These are phyloP conservation scores for Blastobotrys attinorum DNA, from an alignment of 805 yeast species.

Conservation along the genomic window DNA sequence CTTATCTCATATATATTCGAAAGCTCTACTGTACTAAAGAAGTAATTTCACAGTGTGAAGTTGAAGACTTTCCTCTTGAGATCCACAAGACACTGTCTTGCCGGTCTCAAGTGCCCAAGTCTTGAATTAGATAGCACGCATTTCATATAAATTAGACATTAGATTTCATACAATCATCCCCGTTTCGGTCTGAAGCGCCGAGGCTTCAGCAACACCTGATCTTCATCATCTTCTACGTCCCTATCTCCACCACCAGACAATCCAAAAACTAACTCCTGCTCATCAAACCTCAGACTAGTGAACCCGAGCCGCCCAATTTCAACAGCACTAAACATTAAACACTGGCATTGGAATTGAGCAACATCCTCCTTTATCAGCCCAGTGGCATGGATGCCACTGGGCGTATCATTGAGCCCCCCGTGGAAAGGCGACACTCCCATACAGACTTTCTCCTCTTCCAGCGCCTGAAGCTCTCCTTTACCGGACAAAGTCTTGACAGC, in stretches of 20 bases:
- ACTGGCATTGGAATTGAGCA: slow-evolving; percentile 8
- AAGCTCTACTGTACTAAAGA: too few species aligned
- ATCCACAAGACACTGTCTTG: too few species aligned
- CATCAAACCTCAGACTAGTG: slow-evolving; percentile 7
- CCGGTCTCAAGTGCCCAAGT: too few species aligned
- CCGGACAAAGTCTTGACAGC: slow-evolving; percentile 9
- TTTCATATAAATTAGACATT: too few species aligned
- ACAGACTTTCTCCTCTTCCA: slow-evolving; percentile 14
- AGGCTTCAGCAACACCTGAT: slow-evolving; percentile 8
- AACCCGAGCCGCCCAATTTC: slow-evolving; percentile 5
- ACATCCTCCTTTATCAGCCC: not conserved
- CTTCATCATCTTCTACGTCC: slow-evolving; percentile 7
- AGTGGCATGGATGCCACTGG: slow-evolving; percentile 7
- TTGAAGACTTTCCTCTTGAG: too few species aligned
- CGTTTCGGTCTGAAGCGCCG: too few species aligned
- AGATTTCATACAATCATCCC: too few species aligned
- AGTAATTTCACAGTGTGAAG: too few species aligned
- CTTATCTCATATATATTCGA: too few species aligned
- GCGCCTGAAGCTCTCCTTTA: slow-evolving; percentile 1
- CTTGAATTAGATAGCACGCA: too few species aligned
- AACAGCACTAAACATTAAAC: slow-evolving; percentile 11
- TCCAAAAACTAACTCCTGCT: not conserved
- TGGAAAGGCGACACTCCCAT: slow-evolving; percentile 9
- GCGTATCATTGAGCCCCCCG: slow-evolving; percentile 12
- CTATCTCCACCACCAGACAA: too few species aligned